Base-by-base conservation (phyloP, 257 asterid genomes). In the Primulina huaijiensis region DNA sequence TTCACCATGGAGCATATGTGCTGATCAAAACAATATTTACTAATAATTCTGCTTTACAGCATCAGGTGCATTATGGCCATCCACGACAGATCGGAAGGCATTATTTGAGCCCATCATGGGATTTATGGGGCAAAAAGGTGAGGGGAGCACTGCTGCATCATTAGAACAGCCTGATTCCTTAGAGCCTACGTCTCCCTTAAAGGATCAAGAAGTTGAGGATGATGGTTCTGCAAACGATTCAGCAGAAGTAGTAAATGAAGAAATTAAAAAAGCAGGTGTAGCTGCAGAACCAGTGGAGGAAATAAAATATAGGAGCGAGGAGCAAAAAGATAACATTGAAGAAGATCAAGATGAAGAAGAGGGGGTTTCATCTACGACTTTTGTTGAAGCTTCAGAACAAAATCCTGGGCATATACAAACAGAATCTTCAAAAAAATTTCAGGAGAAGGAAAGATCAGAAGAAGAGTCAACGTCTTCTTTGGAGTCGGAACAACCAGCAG, bases 71-170 rank as follows among this genome's bases (percentile, higher is more conserved):
- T 56, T 86, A 73, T 85, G 95, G 99, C 86, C 96, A 62, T 77
- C 87, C 56, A 68, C 88, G 40, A 71, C 88, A 1, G 97, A 90
- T 27, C 72, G 88, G 75, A 90, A 85, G 78, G 81, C 86, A 14
- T 67, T 84, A 65, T 88, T 86, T 62, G 90, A 85, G 20, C 97
- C 95, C n/a, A 88, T 86, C 72, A 87, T 82, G 77, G 84, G 89
- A 63, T 84, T 87, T 77, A 84, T 86, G 90, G 96, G 92, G 78
- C 95, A 85, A 68, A 84, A 80, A 80, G 77, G 79, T 29, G 92
- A 30, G 68, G 94, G 79, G 69, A 63, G 70, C 68, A 65, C 77
- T 65, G 70, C 19, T n/a, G 95, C 80, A 71, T 76, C 90, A 43
- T 57, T 30, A 63, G 89, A 72, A 65, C 77, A 76, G 66, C 55